A percentile compares a stretch with the other conserved stretches of the same genome.
These are phyloP conservation scores for Persicaria tinctoria DNA, from an alignment of 148 eudicot genomes.

Conservation along the genomic window DNA sequence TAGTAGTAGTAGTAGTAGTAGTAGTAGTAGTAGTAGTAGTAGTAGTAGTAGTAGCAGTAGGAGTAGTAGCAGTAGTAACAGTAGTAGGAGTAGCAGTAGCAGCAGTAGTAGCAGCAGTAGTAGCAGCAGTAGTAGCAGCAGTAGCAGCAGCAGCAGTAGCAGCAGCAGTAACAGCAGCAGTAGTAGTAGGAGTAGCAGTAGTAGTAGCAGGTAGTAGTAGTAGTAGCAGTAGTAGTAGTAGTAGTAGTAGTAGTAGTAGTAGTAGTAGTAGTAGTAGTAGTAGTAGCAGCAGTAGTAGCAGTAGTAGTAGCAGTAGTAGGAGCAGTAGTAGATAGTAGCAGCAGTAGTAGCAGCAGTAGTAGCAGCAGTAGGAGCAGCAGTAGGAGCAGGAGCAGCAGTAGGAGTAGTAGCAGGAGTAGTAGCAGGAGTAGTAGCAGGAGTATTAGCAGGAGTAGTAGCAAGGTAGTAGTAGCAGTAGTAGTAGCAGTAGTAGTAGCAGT, in stretches of 20 bases:
- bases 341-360: constrained; percentile 8
- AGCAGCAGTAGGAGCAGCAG: constrained; percentile 10
- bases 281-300: not conserved
- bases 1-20: not conserved
- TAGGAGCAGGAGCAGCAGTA: constrained; percentile 9
- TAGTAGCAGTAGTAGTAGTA: not conserved
- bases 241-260: not conserved
- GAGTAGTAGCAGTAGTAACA: constrained; percentile 2
- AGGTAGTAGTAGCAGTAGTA: not conserved
- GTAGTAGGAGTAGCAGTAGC: constrained; percentile 12
- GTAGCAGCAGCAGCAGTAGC: not conserved
- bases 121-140: not conserved
- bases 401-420: constrained; percentile 9
- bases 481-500: not conserved
- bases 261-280: not conserved
- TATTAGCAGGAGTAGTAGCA: not conserved
- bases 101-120: constrained; percentile 3
- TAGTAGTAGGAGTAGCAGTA: not conserved
- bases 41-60: constrained; percentile 8
- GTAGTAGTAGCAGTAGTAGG: not conserved
- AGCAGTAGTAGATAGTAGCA: not conserved
- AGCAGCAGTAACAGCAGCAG: not conserved
- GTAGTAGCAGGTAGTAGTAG: not conserved
- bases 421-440: not conserved
- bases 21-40: not conserved